Percentiles rank a stretch among this genome's conserved stretches.
Evolutionary conservation across 2,329 filamentous ascomycete genomes (phyloP).

Genomic region (Teratosphaeria epicoccoides): DNA sequence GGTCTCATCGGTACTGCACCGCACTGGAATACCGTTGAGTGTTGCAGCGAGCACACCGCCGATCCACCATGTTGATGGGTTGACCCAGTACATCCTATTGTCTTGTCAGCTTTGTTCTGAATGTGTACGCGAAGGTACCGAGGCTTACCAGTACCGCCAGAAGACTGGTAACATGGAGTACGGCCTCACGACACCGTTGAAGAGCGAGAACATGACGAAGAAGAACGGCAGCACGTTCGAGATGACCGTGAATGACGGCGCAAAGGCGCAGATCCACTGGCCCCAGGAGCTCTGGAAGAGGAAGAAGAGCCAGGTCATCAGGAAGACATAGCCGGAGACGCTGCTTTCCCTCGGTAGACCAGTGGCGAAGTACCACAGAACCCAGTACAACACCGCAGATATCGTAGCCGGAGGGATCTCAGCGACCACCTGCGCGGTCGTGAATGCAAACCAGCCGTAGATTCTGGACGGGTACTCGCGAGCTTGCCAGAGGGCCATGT

Average conservation of each 20-base stretch:
- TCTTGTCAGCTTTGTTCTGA: background rate
- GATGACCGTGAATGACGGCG: conserved; percentile 66
- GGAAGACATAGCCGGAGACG: conserved; percentile 62
- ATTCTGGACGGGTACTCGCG: conserved; percentile 64
- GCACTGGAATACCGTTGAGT: conserved; percentile 39
- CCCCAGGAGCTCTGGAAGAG: conserved; percentile 67
- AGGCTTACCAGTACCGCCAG: conserved; percentile 53
- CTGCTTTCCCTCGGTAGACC: conserved; percentile 56
- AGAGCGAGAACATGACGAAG: conserved; percentile 65
- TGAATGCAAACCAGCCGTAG: conserved; percentile 69
- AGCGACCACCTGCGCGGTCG: conserved; percentile 59
- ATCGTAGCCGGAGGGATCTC: conserved; percentile 64
- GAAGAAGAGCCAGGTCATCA: conserved; percentile 71
- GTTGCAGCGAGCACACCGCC: conserved; percentile 57
- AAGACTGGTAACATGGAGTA: conserved; percentile 56
- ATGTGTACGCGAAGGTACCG: conserved; percentile 12
- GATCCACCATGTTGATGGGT: conserved; percentile 62
- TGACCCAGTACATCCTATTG: conserved; percentile 47
- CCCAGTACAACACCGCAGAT: conserved; percentile 56
- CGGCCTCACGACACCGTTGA: conserved; percentile 67
- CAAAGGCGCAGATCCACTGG: conserved; percentile 76
- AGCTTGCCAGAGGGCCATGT: conserved; percentile 61
- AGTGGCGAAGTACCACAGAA: conserved; percentile 66
- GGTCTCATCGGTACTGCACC: conserved; percentile 43
- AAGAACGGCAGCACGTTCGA: conserved; percentile 70